Percentiles rank a stretch among this genome's conserved stretches.
Conservation (phyloP, 2,329 filamentous ascomycete species). For the Sporothrix euskadiensis region DNA sequence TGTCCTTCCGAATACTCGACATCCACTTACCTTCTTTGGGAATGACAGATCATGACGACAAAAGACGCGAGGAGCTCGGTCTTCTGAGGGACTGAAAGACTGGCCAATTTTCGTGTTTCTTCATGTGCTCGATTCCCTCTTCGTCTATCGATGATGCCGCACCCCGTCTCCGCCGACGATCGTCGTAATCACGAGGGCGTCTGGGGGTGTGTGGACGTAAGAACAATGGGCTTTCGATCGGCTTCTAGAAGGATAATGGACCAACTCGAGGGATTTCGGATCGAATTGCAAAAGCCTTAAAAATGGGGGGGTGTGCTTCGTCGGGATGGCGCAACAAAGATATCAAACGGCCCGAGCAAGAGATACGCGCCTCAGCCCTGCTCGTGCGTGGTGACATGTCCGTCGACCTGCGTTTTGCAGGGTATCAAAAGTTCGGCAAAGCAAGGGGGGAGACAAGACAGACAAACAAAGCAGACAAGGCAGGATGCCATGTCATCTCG, state of each 20-base stretch:
- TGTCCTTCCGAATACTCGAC: neutral
- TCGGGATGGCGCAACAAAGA: conserved; percentile 9
- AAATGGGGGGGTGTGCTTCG: neutral
- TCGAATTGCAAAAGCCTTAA: neutral
- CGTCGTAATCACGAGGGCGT: neutral
- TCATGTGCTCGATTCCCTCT: neutral
- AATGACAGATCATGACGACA: too few species aligned
- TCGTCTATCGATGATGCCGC: neutral
- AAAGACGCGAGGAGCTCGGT: neutral
- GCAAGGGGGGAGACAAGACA: neutral
- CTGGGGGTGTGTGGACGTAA: neutral
- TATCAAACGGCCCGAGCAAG: conserved; percentile 15
- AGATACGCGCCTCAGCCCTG: conserved; percentile 17
- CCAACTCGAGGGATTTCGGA: neutral
- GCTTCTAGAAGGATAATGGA: conserved; percentile 4
- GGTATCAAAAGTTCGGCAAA: conserved; percentile 7
- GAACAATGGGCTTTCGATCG: neutral
- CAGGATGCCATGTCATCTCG: neutral
- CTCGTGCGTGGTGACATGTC: conserved; percentile 20
- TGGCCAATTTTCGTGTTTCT: neutral
- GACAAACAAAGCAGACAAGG: neutral
- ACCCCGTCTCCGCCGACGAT: neutral
- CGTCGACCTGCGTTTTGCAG: conserved; percentile 16
- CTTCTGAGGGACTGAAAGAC: neutral
- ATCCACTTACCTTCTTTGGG: neutral